Percentiles rank a stretch among this genome's conserved stretches.
phyloP scores from a whole-genome alignment of 1,284 basidiomycete genomes.

The Heterobasidion parviporum region DNA sequence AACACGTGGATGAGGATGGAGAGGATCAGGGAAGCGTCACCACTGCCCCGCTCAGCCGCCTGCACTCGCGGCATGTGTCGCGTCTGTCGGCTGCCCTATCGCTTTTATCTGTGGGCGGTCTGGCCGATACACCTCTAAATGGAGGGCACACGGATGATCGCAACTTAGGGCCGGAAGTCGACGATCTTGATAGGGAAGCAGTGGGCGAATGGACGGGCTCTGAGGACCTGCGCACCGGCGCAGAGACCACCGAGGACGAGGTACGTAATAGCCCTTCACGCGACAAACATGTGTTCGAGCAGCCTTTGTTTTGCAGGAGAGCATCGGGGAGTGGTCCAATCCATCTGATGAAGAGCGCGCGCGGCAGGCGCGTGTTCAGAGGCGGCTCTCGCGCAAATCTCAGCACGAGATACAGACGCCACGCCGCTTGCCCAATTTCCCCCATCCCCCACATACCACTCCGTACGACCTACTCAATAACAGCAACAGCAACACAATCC shows the following conservation, averaged over 20 bases:
- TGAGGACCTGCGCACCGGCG: conserved; percentile 47
- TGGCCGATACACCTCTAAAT: conserved; percentile 9
- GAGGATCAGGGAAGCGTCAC: conserved; percentile 28
- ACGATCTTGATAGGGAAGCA: conserved; percentile 28
- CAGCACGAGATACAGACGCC: conserved; percentile 40
- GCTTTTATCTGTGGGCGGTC: conserved; percentile 50
- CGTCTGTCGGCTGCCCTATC: conserved; percentile 58
- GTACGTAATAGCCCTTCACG: conserved; percentile 27
- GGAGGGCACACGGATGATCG: conserved; percentile 11
- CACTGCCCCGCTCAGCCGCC: conserved; percentile 39
- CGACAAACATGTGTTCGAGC: conserved; percentile 4
- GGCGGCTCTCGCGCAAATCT: conserved; percentile 41
- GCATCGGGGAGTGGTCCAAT: conserved; percentile 82
- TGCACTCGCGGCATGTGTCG: conserved; percentile 67
- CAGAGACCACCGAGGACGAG: conserved; percentile 53
- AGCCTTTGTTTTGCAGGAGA: conserved; percentile 30
- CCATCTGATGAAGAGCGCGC: conserved; percentile 80
- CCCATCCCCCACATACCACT: conserved; percentile 48
- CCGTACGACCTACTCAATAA: conserved; percentile 6
- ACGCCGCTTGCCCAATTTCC: conserved; percentile 70
- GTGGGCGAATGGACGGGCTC: conserved; percentile 76
- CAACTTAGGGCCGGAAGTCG: conserved; percentile 26
- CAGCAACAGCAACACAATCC: conserved; percentile 2
- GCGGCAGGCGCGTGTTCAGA: conserved; percentile 53
- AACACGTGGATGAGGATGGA: conserved; percentile 27